phyloP scores from a whole-genome alignment of 2,329 filamentous ascomycete genomes.

The Clarireedia homoeocarpa region DNA sequence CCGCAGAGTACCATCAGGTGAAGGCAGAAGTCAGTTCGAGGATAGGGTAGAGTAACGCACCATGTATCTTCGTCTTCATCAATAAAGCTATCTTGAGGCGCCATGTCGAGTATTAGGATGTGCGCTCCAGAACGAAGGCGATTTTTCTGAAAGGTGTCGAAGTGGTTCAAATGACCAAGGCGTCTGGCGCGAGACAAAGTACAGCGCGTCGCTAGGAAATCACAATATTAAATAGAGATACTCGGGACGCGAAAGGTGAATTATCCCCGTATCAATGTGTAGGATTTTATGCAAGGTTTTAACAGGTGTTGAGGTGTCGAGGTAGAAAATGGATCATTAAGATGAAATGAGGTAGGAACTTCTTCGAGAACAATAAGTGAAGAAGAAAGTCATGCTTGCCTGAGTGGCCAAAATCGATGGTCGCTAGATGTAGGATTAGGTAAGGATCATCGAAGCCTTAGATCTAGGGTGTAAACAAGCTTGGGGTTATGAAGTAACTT shows the following conservation, averaged over 20 bases:
- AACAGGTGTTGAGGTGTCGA: conserved; percentile 1
- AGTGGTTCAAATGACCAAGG: not conserved
- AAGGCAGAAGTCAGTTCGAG: not conserved
- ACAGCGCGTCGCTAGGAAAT: conserved; percentile 1
- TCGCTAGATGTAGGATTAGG: conserved; percentile 5
- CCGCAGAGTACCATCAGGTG: not conserved
- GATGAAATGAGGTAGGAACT: conserved; percentile 4
- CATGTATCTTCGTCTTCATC: conserved; percentile 65
- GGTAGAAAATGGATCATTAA: conserved; percentile 1
- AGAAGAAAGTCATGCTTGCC: conserved; percentile 5
- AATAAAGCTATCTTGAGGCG: conserved; percentile 60
- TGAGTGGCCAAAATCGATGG: not conserved
- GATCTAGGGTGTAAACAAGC: not conserved
- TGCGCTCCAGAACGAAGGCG: not conserved
- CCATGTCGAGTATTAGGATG: conserved; percentile 40
- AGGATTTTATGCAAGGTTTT: conserved; percentile 3
- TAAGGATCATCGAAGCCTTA: not conserved
- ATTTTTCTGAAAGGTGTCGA: conserved; percentile 1
- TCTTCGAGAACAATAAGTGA: conserved; percentile 3
- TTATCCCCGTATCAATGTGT: not conserved
- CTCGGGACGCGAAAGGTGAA: not conserved
- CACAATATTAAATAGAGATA: not conserved
- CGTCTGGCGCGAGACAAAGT: conserved; percentile 4
- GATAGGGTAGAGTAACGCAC: conserved; percentile 37
- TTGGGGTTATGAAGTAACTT: not conserved